These are phyloP conservation scores for Skeletonema costatum DNA, from an alignment of 108 stramenopile species.

Conservation along the genomic window DNA sequence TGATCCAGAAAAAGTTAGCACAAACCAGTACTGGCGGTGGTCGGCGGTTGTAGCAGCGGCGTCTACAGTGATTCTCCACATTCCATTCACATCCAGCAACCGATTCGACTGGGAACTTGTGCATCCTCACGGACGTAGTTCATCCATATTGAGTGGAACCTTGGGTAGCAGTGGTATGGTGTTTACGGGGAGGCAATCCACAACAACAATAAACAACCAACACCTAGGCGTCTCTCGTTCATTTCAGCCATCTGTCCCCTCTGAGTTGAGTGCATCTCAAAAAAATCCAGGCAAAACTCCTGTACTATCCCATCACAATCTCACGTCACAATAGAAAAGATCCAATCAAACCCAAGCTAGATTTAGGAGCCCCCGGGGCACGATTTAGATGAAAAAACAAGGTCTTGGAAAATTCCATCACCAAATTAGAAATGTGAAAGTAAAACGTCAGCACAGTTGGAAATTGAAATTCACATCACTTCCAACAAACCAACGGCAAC, in stretches of 20 bases:
- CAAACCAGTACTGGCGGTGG: not conserved
- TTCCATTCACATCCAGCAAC: too few relatives aligned
- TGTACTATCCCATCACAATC: conserved; percentile 9
- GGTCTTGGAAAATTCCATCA: conserved; percentile 15
- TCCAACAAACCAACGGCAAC: conserved; percentile 7
- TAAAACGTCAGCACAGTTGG: conserved; percentile 3
- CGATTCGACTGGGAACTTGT: too few relatives aligned
- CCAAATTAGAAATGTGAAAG: conserved; percentile 11
- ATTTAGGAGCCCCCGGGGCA: conserved; percentile 18
- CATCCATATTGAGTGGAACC: not conserved
- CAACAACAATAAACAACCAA: not conserved
- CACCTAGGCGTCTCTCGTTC: not conserved
- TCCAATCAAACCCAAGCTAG: not conserved
- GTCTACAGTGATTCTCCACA: not conserved
- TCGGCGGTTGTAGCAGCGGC: not conserved
- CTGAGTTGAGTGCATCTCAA: not conserved
- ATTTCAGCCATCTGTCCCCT: not conserved
- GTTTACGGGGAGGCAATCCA: not conserved
- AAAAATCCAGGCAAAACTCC: not conserved
- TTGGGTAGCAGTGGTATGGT: not conserved
- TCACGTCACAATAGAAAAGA: conserved; percentile 13
- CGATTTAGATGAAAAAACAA: conserved; percentile 24
- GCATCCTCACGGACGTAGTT: too few relatives aligned
- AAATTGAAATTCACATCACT: not conserved
- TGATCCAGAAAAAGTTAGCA: not conserved